phyloP scores from a whole-genome alignment of 306 rosid species.

The Mucuna pruriens region DNA sequence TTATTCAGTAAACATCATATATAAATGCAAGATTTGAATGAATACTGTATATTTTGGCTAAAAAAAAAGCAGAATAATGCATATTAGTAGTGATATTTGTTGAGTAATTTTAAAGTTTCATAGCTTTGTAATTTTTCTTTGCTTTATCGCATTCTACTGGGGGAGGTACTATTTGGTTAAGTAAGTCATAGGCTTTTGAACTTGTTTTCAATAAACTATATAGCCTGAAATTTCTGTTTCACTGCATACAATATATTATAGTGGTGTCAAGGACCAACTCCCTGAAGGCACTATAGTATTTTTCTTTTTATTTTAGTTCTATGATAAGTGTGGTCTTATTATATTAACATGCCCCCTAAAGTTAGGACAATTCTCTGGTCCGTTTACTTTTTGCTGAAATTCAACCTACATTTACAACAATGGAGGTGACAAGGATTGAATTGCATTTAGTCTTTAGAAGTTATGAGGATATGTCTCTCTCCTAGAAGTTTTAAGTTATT shows the following conservation, averaged over 20 bases:
- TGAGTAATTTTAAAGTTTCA: conserved; percentile 2
- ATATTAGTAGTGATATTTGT: conserved; percentile 23
- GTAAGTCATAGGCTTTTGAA: neutral
- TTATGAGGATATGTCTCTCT: neutral
- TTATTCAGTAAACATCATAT: conserved; percentile 5
- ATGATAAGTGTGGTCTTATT: neutral
- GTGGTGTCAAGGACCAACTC: neutral
- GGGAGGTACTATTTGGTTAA: neutral
- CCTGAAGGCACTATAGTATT: neutral
- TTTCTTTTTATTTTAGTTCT: neutral
- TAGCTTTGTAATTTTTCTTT: conserved; percentile 8
- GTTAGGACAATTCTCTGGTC: neutral
- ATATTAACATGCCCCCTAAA: neutral
- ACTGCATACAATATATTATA: neutral
- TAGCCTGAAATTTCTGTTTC: neutral
- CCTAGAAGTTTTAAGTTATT: neutral
- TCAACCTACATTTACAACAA: neutral
- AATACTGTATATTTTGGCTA: neutral
- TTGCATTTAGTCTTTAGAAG: neutral
- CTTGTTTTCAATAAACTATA: neutral
- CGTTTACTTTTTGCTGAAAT: neutral
- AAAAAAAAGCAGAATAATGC: neutral
- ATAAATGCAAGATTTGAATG: conserved; percentile 22
- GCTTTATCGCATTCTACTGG: neutral
- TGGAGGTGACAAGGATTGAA: neutral